Conservation (phyloP, 805 yeast genomes). For the Suhomyces canberraensis region DNA sequence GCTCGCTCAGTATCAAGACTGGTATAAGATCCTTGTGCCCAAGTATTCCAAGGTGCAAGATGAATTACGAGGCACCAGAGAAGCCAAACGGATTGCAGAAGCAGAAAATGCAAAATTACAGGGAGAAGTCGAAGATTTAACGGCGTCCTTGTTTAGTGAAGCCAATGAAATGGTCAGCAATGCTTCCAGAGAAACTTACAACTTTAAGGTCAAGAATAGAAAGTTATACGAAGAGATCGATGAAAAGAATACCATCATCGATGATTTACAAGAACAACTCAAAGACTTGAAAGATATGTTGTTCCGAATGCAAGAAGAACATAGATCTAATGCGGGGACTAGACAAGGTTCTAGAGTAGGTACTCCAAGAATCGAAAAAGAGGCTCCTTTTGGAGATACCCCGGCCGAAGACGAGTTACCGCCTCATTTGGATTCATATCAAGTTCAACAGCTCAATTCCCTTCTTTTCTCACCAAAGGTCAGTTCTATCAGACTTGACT, state of each 20-base stretch:
- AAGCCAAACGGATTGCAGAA: conserved; percentile 48
- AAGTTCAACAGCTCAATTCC: conserved; percentile 19
- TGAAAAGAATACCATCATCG: conserved; percentile 69
- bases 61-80: conserved; percentile 21
- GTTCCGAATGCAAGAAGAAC: conserved; percentile 49
- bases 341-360: conserved; percentile 4
- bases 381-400: not conserved
- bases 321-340: conserved; percentile 9
- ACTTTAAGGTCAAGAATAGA: conserved; percentile 55
- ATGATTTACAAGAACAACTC: conserved; percentile 63
- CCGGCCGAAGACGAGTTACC: conserved; percentile 1
- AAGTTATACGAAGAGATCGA: conserved; percentile 50
- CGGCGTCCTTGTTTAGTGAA: conserved; percentile 74
- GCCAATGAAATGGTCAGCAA: conserved; percentile 83
- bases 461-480: conserved; percentile 32
- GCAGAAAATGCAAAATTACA: conserved; percentile 57
- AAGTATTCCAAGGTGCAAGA: conserved; percentile 29
- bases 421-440: conserved; percentile 5
- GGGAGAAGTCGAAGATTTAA: conserved; percentile 75
- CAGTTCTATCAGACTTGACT: conserved; percentile 44
- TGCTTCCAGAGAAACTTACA: conserved; percentile 67
- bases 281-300: conserved; percentile 59
- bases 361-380: conserved; percentile 7
- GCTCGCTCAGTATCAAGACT: conserved; percentile 16
- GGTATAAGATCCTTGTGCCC: conserved; percentile 26